Base-by-base conservation (phyloP, 495 filamentous ascomycete species). In the Trichocladium uniseriatum region DNA sequence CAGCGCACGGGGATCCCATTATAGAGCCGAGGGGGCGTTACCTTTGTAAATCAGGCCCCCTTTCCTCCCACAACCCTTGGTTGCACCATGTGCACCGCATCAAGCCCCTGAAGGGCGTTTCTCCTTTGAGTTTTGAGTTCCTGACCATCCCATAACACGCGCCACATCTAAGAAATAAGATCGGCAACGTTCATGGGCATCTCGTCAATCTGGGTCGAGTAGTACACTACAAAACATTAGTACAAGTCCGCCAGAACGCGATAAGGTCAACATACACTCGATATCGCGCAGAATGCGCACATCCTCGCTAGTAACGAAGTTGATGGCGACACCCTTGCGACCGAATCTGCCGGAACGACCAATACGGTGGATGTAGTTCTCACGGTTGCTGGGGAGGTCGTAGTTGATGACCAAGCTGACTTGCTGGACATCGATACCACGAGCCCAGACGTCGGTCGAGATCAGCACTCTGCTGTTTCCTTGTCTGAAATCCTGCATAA, bases 281-380 rank as follows among this genome's bases (percentile, higher is more conserved):
- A 98, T 98, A 69, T 98, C 94, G 60, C 92, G 83, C 80, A 98
- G 87, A 82, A 98, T 98, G 67, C 94, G 90, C 57, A 98, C 92
- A 76, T 98, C 92, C 52, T 98, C 92, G 60, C 87, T 88, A 48
- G 94, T 98, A 67, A 98, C 92, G 71, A 98, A 98, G 84, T 98
- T 98, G 79, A 98, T 98, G 58, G 92, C 94, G 69, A 98, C 92
- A 84, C 92, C 92, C 80, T 98, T 98, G 67, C 92, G 87, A 69
- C 92, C 92, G 75, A 98, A 98, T 78, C 92, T 88, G 70, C 92
- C 92, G 69, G 89, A 88, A 77, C 92, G 89, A 77, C 92, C 92
- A 65, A 98, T 98, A 60, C 92, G 84, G 75, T 98, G 92, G 72
- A 98, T 98, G 84, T 98, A 98, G 79, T 98, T 98, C 76, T 98